These are phyloP conservation scores for Apiotrichum porosum DNA, from an alignment of 1,284 basidiomycete species.

Conservation along the genomic window DNA sequence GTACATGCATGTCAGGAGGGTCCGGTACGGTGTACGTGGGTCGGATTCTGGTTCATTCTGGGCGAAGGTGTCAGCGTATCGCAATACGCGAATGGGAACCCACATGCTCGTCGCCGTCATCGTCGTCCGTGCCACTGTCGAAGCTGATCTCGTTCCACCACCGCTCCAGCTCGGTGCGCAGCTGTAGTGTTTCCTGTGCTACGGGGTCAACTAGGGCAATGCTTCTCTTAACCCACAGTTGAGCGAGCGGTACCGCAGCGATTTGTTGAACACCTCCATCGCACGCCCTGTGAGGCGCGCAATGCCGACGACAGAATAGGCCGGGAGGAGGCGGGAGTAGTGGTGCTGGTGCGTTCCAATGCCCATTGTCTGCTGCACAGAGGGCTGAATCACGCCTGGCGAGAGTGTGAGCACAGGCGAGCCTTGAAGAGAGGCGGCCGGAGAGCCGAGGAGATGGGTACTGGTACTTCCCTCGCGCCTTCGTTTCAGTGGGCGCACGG, in stretches of 20 bases:
- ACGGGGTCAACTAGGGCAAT: neutral
- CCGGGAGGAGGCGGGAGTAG: neutral
- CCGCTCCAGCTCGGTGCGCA: conserved; percentile 20
- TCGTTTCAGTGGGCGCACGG: no score
- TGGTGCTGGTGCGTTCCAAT: no score
- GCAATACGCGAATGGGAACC: no score
- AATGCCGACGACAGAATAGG: conserved; percentile 5
- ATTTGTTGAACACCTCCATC: conserved; percentile 28
- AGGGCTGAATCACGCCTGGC: no score
- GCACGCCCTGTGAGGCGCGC: conserved; percentile 17
- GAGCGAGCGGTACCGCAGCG: conserved; percentile 8
- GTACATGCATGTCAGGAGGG: conserved; percentile 27
- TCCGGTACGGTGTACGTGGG: conserved; percentile 5
- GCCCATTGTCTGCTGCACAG: no score
- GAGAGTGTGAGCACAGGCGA: no score
- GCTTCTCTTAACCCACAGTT: conserved; percentile 7
- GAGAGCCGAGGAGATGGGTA: no score
- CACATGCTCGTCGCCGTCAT: no score
- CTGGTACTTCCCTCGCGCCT: no score
- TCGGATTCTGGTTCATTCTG: no score
- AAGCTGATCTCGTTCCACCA: conserved; percentile 28
- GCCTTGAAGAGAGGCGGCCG: no score
- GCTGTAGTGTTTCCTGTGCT: conserved; percentile 18
- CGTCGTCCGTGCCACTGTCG: no score
- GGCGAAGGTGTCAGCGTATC: neutral